Evolutionary conservation across 2,329 filamentous ascomycete species (phyloP), one percentile per base, ranked within the genome.

Genomic region (Xylaria sp.): DNA sequence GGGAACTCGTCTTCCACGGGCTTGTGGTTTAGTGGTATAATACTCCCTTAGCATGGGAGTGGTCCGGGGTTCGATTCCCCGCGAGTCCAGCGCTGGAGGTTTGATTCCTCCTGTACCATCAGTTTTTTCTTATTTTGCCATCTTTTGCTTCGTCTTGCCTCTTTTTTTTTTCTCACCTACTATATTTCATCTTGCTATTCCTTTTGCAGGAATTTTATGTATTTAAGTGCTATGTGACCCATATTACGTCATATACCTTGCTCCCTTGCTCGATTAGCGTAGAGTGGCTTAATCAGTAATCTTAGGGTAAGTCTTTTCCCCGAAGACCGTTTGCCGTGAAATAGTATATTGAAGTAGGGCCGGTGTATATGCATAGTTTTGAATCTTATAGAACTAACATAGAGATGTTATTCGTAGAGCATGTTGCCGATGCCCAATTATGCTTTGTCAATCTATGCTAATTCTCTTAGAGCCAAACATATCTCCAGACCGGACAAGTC

Each of bases 21-120:
- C 70, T 73, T 72, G 66, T 73, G 71, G 71, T 73, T 69, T 73
- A 73, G 70, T 73, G 71, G 71, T 73, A 73, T 73, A 69, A 73
- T 73, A 69, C 69, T 73, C 70, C 71, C 71, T 73, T 73, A 73
- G 71, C 71, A 73, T 74, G 72, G 71, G 69, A 72, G 72, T 67
- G 72, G 72, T 74, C 71, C 72, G 72, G 72, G 72, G 72, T 74
- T 74, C 72, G 67, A 73, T 74, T 73, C 72, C 72, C 72, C 72
- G 72, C 71, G 71, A 74, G 72, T 74, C 72, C 72, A 74, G 27
- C 66, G 10, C 29, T 23, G 63, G 66, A 69, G 69, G 66, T 69
- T 71, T 27, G 37, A 71, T 69, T 60, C 69, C 69, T 69, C 63
- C 63, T 71, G n/a, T 71, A 66, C 66, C 66, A 59, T 13, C 23